These are phyloP conservation scores for Trametes cubensis DNA, from an alignment of 768 basidiomycete species.

Conservation along the genomic window DNA sequence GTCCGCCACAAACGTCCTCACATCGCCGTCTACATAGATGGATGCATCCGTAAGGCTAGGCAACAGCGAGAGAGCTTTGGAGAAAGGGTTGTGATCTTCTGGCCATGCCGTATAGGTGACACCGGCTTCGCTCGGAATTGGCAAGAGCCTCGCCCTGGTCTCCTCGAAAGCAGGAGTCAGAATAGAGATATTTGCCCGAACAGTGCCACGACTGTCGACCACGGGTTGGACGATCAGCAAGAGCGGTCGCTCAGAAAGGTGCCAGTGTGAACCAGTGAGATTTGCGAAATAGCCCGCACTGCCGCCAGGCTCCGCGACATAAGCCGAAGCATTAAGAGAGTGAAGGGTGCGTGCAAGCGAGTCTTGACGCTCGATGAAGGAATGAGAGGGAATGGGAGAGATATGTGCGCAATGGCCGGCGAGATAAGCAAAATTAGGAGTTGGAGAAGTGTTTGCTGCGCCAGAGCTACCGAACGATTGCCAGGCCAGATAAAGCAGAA, in stretches of 20 bases:
- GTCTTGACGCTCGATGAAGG: conserved; percentile 57
- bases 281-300: conserved; percentile 75
- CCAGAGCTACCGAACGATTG: neutral
- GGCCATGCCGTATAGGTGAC: conserved; percentile 58
- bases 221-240: conserved; percentile 63
- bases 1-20: conserved; percentile 65
- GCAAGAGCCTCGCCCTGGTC: conserved; percentile 63
- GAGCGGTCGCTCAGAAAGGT: conserved; percentile 77
- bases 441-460: neutral
- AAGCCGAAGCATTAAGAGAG: conserved; percentile 60
- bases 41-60: conserved; percentile 34
- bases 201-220: conserved; percentile 27
- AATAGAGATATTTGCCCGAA: conserved; percentile 51
- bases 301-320: conserved; percentile 79
- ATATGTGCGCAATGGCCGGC: conserved; percentile 50
- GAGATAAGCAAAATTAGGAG: conserved; percentile 31
- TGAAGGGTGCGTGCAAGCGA: conserved; percentile 53
- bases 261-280: conserved; percentile 63
- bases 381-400: conserved; percentile 48
- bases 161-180: conserved; percentile 81
- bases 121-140: conserved; percentile 50
- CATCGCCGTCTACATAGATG: conserved; percentile 63
- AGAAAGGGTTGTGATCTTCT: conserved; percentile 71
- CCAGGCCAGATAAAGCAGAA: conserved; percentile 1
- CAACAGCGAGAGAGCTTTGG: conserved; percentile 43